Evolutionary conservation across 2,329 filamentous ascomycete genomes (phyloP).

Genomic region (Trichoderma atroviride): DNA sequence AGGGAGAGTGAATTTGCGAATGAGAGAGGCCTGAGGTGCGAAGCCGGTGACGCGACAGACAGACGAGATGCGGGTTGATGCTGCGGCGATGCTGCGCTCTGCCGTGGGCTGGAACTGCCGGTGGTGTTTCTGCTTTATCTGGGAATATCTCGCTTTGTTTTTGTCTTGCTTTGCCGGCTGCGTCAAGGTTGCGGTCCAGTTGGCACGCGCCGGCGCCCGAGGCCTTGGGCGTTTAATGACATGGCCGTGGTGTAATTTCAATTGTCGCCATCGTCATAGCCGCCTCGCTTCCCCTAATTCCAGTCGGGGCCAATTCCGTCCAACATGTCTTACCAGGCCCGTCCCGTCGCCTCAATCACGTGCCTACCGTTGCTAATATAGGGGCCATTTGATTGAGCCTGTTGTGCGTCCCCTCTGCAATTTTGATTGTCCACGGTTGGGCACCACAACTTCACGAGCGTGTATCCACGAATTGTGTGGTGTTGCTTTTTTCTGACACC

Average conservation of each 20-base stretch:
- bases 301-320: conserved; percentile 1
- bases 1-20: background rate
- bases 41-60: background rate
- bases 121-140: background rate
- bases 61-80: background rate
- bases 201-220: conserved; percentile 11
- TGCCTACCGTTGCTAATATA: conserved; percentile 1
- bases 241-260: conserved; percentile 20
- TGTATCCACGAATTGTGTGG: background rate
- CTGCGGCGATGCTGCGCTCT: background rate
- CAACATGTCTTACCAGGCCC: background rate
- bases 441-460: conserved; percentile 17
- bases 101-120: background rate
- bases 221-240: conserved; percentile 22
- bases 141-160: background rate
- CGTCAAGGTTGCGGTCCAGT: background rate
- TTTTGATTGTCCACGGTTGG: background rate
- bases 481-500: background rate
- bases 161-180: background rate
- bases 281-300: conserved; percentile 26
- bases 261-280: conserved; percentile 23
- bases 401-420: background rate
- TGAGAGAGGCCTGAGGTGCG: background rate
- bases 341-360: conserved; percentile 13
- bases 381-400: background rate